Conservation (phyloP, 2,329 filamentous ascomycete genomes). For the Sporothrix brasiliensis region DNA sequence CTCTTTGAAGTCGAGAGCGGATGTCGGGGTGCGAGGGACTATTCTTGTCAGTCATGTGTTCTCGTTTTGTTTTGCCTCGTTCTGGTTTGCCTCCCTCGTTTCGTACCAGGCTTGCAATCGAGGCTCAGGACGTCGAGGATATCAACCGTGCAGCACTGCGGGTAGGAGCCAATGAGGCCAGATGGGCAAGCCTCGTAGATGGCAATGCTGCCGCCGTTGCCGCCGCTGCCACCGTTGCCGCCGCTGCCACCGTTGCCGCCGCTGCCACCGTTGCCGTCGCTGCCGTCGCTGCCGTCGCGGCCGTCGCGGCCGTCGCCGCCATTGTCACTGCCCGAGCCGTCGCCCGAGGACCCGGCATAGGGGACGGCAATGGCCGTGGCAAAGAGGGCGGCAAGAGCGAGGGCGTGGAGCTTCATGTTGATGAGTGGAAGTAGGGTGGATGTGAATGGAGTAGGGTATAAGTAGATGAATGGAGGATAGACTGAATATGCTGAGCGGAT, state of each 20-base stretch:
- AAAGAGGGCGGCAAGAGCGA: slow-evolving; percentile 3
- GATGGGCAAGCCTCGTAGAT: not conserved
- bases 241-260: too few species aligned
- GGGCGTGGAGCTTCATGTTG: slow-evolving; percentile 22
- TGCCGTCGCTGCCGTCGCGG: too few species aligned
- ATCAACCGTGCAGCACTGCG: not conserved
- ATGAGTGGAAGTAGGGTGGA: too few species aligned
- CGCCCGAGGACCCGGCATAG: not conserved
- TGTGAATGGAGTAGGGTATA: not conserved
- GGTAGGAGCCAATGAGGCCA: not conserved
- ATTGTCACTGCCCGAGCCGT: not conserved
- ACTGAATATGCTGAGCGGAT: not conserved
- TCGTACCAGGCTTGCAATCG: not conserved
- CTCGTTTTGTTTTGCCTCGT: too few species aligned
- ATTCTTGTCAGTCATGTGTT: not conserved
- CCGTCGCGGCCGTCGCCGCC: not conserved
- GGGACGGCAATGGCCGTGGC: slow-evolving; percentile 11
- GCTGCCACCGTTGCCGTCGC: too few species aligned
- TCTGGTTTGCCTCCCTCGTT: too few species aligned
- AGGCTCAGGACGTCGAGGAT: not conserved
- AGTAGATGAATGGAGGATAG: not conserved
- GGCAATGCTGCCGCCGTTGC: not conserved
- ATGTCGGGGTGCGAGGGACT: not conserved
- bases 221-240: not conserved
- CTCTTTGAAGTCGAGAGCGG: not conserved